Base-by-base conservation (phyloP, 331 rosid genomes). In the Saraca asoca region DNA sequence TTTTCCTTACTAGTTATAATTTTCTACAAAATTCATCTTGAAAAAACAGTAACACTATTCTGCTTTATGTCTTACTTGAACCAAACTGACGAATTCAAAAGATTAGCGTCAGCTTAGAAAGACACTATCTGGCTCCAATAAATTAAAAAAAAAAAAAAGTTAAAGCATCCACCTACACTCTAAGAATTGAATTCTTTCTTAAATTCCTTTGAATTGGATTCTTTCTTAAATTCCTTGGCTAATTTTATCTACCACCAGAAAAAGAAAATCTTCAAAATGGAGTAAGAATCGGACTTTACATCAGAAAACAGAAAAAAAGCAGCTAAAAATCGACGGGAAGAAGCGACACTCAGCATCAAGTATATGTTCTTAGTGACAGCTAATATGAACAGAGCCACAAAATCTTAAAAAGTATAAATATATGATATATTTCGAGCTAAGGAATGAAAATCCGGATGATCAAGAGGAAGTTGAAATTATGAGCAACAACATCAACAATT, bases 101-200 rank as follows among this genome's bases (percentile, higher is more conserved):
- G 31, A 24, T 1, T 24, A 24, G 3, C 31, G 31, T 24, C 31
- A 24, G 2, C 31, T 24, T 24, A 24, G 3, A 3, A 24, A 24
- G 31, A 24, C 31, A 24, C 3, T 24, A 24, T 24, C 1, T 3
- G 31, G 31, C 31, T 24, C 3, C 31, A 24, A n/a, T n/a, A n/a
- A n/a, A n/a, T n/a, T n/a, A n/a, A 24, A 24, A 1, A 24, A 24
- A 24, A 5, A 39, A 39, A 39, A 39, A 5, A 10, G 6, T 39
- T 34, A 34, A 33, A 15, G 55, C 69, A 34, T 15, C 34, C 58
- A 4, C 45, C 58, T 10, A 1, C 54, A 60, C 60, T 60, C 51
- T 15, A 71, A 71, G 76, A 71, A 71, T 56, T 6, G 11, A 63
- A 69, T 79, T 64, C 83, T 65, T 69, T 11, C 77, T 19, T 31